A percentile compares a stretch with the other conserved stretches of the same genome.
phyloP scores from a whole-genome alignment of 2,329 filamentous ascomycete genomes.

The Penicillium sp. region DNA sequence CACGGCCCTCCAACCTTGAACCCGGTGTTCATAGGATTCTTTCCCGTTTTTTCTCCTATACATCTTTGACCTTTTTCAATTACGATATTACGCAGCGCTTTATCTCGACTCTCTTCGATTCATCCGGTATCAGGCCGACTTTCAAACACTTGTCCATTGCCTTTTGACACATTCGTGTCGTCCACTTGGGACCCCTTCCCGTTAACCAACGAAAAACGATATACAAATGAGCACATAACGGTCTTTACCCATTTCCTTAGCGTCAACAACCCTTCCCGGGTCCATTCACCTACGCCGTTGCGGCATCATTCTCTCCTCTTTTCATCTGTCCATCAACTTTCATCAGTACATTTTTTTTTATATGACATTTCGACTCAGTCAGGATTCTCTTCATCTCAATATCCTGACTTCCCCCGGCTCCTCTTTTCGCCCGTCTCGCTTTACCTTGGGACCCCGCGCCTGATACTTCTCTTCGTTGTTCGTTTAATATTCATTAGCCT shows the following conservation, averaged over 20 bases:
- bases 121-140: slow-evolving; percentile 12
- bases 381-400: slow-evolving; percentile 4
- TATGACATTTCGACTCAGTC: slow-evolving; percentile 12
- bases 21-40: slow-evolving; percentile 39
- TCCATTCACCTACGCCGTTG: slow-evolving; percentile 27
- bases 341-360: slow-evolving; percentile 28
- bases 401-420: slow-evolving; percentile 7
- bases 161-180: slow-evolving; percentile 11
- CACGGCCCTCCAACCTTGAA: slow-evolving; percentile 34
- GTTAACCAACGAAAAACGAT: slow-evolving; percentile 33
- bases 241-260: slow-evolving; percentile 38
- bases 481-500: slow-evolving; percentile 31
- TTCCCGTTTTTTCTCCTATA: slow-evolving; percentile 27
- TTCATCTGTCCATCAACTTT: slow-evolving; percentile 26
- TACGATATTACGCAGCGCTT: slow-evolving; percentile 46
- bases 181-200: slow-evolving; percentile 15
- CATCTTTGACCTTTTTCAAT: slow-evolving; percentile 28
- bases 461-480: slow-evolving; percentile 27
- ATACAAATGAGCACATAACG: slow-evolving; percentile 45
- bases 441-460: slow-evolving; percentile 25
- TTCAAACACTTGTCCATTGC: slow-evolving; percentile 5
- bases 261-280: slow-evolving; percentile 31
- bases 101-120: slow-evolving; percentile 19
- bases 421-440: slow-evolving; percentile 24
- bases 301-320: slow-evolving; percentile 27